Base-by-base conservation (phyloP, 331 rosid genomes). In the Acacia concinna region DNA sequence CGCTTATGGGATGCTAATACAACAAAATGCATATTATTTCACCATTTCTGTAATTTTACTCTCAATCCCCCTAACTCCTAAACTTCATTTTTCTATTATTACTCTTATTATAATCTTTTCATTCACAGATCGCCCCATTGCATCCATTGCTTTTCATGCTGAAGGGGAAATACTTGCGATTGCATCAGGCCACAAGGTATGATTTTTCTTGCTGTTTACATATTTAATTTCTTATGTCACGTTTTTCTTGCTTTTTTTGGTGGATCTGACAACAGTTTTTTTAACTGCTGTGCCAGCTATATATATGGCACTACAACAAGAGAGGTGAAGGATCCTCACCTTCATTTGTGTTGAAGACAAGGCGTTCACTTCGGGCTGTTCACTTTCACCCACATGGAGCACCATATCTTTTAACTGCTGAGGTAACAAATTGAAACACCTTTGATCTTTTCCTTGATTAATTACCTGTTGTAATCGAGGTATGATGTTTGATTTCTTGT, bases 161-260 rank as follows among this genome's bases (percentile, higher is more conserved):
- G 84, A 88, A 78, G 98, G 99, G 60, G 99, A 96, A 82, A 89
- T 96, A 68, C 94, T 96, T 49, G 98, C 99, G 1, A 97, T 96
- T 70, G 99, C 99, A 37, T 91, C 99, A 75, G 99, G 99, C 65
- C 99, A 96, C 89, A 96, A 91, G 97, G 98, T 95, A 77, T 78
- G 7, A 15, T 81, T 76, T 28, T 76, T 78, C 35, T 47, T 71
- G 68, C 73, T 74, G 38, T 31, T 64, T 47, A 21, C 31, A 68
- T 69, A 41, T 80, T 17, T 70, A 46, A 46, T 74, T 31, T 60
- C 60, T 54, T 68, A 35, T 74, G 57, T 31, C 32, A 21, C 43
- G 44, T 78, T 54, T 74, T 77, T 54, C 34, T 79, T 18, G 51
- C 73, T 75, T 65, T 84, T 75, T 65, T 49, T 84, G 10, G 32